These are phyloP conservation scores for Colletotrichum cereale DNA, from an alignment of 2,329 filamentous ascomycete species.

Conservation along the genomic window DNA sequence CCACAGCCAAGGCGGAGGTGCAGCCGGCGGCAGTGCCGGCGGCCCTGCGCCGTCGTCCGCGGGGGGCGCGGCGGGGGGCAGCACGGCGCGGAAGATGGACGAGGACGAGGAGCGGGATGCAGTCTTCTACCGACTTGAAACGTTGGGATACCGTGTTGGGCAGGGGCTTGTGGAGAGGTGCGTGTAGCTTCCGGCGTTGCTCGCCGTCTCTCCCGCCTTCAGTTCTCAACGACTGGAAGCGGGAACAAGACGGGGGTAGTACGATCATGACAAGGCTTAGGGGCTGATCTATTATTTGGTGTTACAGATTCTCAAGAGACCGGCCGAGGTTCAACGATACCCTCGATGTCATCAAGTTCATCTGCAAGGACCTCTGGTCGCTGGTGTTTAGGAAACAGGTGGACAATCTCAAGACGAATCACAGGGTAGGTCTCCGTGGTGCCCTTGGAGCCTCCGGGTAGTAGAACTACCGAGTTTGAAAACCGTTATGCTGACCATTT, in stretches of 20 bases:
- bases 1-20: constrained; percentile 27
- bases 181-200: constrained; percentile 44
- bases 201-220: background rate
- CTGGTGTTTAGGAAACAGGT: constrained; percentile 96
- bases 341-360: constrained; percentile 96
- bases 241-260: background rate
- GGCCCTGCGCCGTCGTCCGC: constrained; percentile 39
- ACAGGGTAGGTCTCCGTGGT: constrained; percentile 70
- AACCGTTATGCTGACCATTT: background rate
- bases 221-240: background rate
- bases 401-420: constrained; percentile 98
- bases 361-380: constrained; percentile 98
- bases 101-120: constrained; percentile 88
- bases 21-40: constrained; percentile 43
- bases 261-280: background rate
- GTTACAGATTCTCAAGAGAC: constrained; percentile 79
- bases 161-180: constrained; percentile 92
- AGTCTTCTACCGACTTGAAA: constrained; percentile 86
- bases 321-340: constrained; percentile 91
- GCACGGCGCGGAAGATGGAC: constrained; percentile 61
- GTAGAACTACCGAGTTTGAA: background rate
- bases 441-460: background rate
- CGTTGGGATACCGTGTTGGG: constrained; percentile 89
- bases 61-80: constrained; percentile 38
- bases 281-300: background rate